A percentile compares a stretch with the other conserved stretches of the same genome.
Evolutionary conservation across 176 grass and related monocot species (phyloP).

Genomic region (Eremochloa ophiuroides): DNA sequence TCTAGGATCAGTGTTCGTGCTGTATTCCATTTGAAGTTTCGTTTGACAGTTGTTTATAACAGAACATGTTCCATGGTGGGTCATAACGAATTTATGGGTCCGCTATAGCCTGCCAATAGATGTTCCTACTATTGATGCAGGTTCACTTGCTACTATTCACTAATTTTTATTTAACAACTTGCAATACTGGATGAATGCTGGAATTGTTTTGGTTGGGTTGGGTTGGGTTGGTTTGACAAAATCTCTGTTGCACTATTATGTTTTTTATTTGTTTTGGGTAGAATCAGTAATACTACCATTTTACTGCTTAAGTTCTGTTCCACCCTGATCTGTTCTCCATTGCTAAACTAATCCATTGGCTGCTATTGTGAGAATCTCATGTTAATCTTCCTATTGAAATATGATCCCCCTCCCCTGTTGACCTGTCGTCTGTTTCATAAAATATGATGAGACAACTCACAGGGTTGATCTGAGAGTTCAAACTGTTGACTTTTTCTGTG

Average conservation of each 20-base stretch:
- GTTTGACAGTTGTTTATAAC: slow-evolving; percentile 23
- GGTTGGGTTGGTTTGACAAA: slow-evolving; percentile 28
- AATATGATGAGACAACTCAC: not conserved
- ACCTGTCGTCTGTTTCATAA: not conserved
- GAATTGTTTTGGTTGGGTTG: slow-evolving; percentile 29
- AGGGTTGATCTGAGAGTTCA: not conserved
- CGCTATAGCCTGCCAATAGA: slow-evolving; percentile 1
- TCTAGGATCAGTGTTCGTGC: not conserved
- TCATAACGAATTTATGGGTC: slow-evolving; percentile 15
- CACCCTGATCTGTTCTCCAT: not conserved
- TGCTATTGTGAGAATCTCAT: not conserved
- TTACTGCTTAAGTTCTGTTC: not conserved
- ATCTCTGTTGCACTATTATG: not conserved
- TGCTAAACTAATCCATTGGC: not conserved
- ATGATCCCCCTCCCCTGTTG: not conserved
- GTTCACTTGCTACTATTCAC: not conserved
- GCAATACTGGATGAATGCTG: not conserved
- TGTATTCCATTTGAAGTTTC: slow-evolving; percentile 4
- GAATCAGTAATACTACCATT: not conserved
- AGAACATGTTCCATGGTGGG: slow-evolving; percentile 33
- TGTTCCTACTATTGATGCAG: not conserved
- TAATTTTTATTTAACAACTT: slow-evolving; percentile 2
- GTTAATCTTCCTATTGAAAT: not conserved
- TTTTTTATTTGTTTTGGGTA: not conserved
- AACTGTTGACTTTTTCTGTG: slow-evolving; percentile 12